Evolutionary conservation across 1,284 basidiomycete genomes (phyloP).

Genomic region (Ustilago bromivora): DNA sequence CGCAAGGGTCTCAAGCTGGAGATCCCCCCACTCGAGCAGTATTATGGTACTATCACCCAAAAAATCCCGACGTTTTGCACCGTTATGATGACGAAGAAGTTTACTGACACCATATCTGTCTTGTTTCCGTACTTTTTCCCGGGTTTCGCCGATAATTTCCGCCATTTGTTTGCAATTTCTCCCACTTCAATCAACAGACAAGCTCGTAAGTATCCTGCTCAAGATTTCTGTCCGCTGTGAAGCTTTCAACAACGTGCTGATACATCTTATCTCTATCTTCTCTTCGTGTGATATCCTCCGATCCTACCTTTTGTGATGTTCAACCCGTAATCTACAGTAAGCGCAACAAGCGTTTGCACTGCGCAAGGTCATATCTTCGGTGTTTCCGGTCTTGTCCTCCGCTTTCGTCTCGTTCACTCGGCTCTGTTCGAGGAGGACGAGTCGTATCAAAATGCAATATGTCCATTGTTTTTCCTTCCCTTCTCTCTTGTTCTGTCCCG

Average conservation of each 20-base stretch:
- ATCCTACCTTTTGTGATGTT: neutral
- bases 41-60: conserved; percentile 43
- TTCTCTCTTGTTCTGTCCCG: neutral
- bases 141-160: neutral
- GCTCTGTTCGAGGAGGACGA: neutral
- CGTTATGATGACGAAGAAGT: neutral
- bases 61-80: neutral
- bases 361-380: neutral
- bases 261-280: neutral
- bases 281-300: no score
- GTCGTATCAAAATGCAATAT: conserved; percentile 6
- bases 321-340: neutral
- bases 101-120: neutral
- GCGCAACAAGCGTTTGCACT: neutral
- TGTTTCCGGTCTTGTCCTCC: neutral
- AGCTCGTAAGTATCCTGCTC: neutral
- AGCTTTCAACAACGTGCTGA: neutral
- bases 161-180: neutral
- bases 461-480: conserved; percentile 4
- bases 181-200: conserved; percentile 11
- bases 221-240: neutral
- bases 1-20: conserved; percentile 82
- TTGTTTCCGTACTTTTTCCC: neutral
- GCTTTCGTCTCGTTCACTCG: neutral
- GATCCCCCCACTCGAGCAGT: conserved; percentile 55